Base-by-base conservation (phyloP, 495 filamentous ascomycete species). In the Podospora didyma region DNA sequence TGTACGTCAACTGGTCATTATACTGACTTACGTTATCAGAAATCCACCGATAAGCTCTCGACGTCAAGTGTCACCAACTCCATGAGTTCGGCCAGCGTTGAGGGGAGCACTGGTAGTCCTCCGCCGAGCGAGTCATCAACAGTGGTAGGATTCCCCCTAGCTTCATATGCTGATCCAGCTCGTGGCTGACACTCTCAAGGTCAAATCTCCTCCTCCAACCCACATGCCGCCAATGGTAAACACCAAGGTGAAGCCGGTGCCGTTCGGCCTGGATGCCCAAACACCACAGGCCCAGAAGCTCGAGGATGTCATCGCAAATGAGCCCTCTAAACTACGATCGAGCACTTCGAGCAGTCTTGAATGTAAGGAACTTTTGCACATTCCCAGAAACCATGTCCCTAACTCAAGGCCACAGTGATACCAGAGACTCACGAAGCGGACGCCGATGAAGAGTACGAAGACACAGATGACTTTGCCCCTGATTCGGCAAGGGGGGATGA, bases 201-300 rank as follows among this genome's bases (percentile, higher is more conserved):
- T 61, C 46, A 61, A 67, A 64, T 48, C 63, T 48, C 49, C 44
- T 23, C 71, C 66, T 64, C 23, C 49, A 34, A 73, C 56, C 68
- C 83, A 57, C 3, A 57, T 63, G 21, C 59, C n/a, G 39, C 86
- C 87, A 28, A 84, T 84, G 3, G 74, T 91, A 39, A 82, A 82
- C 17, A 96, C 91, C 20, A 77, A 85, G 51, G 74, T 94, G 19
- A 75, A 83, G 28, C 84, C 83, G 16, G 74, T 75, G n/a, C 73
- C 74, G 35, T 87, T 84, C 61, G 82, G 79, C 64, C 69, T 82
- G 19, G 88, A 95, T 45, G 78, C 81, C 60, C 82, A 84, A 41
- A 96, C 91, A 14, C 91, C 91, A 2, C 82, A 88, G 55, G 91
- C 91, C 11, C 90, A 95, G 63, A 93, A 87, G 45, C 74, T 90